Evolutionary conservation across 331 rosid genomes (phyloP).

Genomic region (Prunus yedoensis): DNA sequence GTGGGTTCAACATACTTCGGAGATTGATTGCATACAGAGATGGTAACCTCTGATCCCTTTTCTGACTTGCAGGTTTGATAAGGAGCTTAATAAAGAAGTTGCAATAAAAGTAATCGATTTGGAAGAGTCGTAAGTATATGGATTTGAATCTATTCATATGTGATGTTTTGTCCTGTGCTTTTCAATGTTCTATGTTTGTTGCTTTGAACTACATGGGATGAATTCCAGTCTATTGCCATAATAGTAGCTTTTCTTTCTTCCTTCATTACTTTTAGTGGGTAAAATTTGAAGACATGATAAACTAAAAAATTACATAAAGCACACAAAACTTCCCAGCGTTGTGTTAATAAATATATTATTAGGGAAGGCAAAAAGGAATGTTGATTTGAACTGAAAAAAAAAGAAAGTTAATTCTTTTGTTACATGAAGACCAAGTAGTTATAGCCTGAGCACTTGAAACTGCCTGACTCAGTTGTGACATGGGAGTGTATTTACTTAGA

Average conservation of each 20-base stretch:
- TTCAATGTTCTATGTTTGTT: conserved; percentile 7
- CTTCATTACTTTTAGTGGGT: neutral
- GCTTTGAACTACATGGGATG: neutral
- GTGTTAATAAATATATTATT: neutral
- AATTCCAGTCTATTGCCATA: neutral
- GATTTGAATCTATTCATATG: conserved; percentile 8
- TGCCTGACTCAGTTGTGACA: neutral
- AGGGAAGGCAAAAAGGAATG: neutral
- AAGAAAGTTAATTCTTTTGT: neutral
- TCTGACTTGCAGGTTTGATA: conserved; percentile 78
- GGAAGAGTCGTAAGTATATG: conserved; percentile 90
- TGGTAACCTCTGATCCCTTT: conserved; percentile 21
- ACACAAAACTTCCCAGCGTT: neutral
- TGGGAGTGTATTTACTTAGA: neutral
- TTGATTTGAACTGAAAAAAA: neutral
- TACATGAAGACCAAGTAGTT: neutral
- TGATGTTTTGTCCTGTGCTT: conserved; percentile 2
- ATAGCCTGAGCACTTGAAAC: neutral
- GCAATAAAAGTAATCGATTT: conserved; percentile 98
- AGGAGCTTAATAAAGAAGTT: conserved; percentile 80
- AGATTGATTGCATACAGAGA: conserved; percentile 17
- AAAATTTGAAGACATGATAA: conserved; percentile 1
- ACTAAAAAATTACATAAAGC: neutral
- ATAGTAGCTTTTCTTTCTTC: neutral
- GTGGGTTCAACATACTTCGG: neutral